Evolutionary conservation across 495 filamentous ascomycete species (phyloP), one percentile per base, ranked within the genome.

Genomic region (Margaritispora aquatica): DNA sequence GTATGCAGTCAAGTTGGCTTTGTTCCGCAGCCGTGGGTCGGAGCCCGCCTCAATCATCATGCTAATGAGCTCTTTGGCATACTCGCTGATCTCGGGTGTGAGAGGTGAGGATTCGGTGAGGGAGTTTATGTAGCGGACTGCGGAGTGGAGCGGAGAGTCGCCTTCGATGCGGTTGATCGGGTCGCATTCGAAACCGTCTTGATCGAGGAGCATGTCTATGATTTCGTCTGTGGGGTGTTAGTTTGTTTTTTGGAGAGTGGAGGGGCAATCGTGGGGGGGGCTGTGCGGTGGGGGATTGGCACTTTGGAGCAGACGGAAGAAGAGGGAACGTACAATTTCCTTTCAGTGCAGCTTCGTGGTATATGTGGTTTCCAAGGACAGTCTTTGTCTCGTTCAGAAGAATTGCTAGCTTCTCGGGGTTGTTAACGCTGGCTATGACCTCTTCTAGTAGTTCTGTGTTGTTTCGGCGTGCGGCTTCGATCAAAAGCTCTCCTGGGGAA

Each of bases 41-140:
- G 85, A 87, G 36, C 94, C 94, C 48, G 94, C 94, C 69, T 98
- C 94, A 55, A 96, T 80, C 81, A 97, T 86, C 82, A 98, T 92
- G 59, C 85, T 84, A 61, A 96, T 83, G 64, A 96, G 81, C 1
- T 82, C 78, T 62, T 78, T 70, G 47, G 87, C 91, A 29, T 84
- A 79, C 58, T 83, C 77, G 58, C 79, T 71, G 66, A 89, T 84
- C 26, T 78, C 82, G 4, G 48, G 22, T 17, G 31, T 51, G 10
- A 52, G 21, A 19, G 55, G 51, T 2, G 68, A 49, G 5, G 77
- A 75, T 8, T 49, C 44, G 38, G 51, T 50, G 60, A 80, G 74
- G 41, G 78, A 73, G 73, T 93, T 96, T 70, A 89, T 84, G 73
- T 84, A 96, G 27, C 88, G 83, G 36, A 98, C 87, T 17, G 90